Evolutionary conservation across 2,329 filamentous ascomycete species (phyloP).

Genomic region (Beauveria scarabaeidicola): DNA sequence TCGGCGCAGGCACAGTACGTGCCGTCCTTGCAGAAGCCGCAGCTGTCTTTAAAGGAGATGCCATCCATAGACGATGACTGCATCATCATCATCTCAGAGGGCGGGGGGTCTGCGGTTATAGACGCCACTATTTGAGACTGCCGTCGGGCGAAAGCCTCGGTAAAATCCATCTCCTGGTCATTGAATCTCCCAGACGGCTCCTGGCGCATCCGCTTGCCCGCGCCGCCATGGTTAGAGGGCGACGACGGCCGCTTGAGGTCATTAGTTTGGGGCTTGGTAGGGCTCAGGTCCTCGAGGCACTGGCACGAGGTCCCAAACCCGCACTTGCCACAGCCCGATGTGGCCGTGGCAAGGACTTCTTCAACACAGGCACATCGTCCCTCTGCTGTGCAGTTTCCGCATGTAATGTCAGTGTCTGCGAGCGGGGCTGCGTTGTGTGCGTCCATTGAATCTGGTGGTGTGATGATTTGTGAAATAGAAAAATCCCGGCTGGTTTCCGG

Average conservation of each 20-base stretch:
- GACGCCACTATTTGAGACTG: conserved; percentile 17
- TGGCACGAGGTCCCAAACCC: conserved; percentile 53
- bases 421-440: conserved; percentile 22
- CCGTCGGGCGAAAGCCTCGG: conserved; percentile 50
- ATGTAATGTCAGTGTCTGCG: conserved; percentile 32
- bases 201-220: conserved; percentile 49
- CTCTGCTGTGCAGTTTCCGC: conserved; percentile 46
- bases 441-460: conserved; percentile 38
- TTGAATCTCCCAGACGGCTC: conserved; percentile 32
- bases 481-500: conserved; percentile 33
- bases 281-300: conserved; percentile 51
- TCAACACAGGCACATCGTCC: conserved; percentile 52
- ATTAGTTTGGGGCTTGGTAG: conserved; percentile 23
- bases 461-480: conserved; percentile 50
- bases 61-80: conserved; percentile 27
- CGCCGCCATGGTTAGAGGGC: conserved; percentile 30
- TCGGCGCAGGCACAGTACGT: conserved; percentile 79
- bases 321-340: conserved; percentile 58
- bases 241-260: conserved; percentile 43
- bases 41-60: conserved; percentile 54
- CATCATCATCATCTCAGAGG: conserved; percentile 25
- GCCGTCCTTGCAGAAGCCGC: conserved; percentile 75
- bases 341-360: conserved; percentile 44
- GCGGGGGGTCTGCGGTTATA: conserved; percentile 18
- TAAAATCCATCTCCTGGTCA: conserved; percentile 64